Conservation (phyloP, 1,284 basidiomycete species). For the Fomitiporia mediterranea region DNA sequence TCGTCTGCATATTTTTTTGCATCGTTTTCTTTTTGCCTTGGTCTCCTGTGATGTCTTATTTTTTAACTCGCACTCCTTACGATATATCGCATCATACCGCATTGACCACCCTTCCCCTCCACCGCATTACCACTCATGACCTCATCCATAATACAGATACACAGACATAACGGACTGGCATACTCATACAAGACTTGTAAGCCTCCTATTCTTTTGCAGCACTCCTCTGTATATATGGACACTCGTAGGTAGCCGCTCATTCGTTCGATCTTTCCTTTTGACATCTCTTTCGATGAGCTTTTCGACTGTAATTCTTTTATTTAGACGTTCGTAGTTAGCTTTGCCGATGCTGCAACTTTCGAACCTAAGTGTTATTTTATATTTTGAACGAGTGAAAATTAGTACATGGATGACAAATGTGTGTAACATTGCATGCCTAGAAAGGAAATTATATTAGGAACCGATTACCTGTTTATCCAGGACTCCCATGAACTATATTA, state of each 20-base stretch:
- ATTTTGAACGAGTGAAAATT: no score
- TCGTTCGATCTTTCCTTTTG: background rate
- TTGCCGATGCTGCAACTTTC: no score
- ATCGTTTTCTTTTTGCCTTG: background rate
- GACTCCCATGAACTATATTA: background rate
- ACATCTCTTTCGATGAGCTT: background rate
- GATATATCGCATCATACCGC: background rate
- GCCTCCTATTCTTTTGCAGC: background rate
- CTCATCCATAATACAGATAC: background rate
- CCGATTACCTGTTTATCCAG: no score
- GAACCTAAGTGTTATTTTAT: no score
- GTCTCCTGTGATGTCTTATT: background rate
- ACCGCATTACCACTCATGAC: background rate
- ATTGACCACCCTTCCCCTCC: background rate
- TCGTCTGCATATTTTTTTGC: background rate
- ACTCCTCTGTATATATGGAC: background rate
- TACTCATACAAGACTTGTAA: background rate
- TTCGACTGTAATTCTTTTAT: no score
- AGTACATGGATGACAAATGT: no score
- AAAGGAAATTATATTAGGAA: background rate
- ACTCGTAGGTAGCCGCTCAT: slow-evolving; percentile 1
- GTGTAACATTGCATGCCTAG: background rate
- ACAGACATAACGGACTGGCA: background rate
- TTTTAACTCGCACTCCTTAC: background rate
- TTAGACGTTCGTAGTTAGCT: no score